These are phyloP conservation scores for Annulohypoxylon moriforme DNA, from an alignment of 495 filamentous ascomycete genomes.

Conservation along the genomic window DNA sequence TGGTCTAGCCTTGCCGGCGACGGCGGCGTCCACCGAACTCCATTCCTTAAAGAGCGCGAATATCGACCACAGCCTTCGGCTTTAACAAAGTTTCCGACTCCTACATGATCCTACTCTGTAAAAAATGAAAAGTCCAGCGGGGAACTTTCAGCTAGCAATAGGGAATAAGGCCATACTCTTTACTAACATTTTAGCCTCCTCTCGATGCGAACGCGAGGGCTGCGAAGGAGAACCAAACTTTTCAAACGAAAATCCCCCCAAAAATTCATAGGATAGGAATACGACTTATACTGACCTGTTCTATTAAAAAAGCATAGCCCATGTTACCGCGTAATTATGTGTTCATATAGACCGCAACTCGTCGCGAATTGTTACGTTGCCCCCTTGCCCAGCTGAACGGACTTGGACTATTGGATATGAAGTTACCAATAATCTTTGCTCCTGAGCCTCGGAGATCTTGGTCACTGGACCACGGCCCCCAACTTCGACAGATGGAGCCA, in stretches of 20 bases:
- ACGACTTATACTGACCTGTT: background rate
- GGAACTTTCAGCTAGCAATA: slow-evolving; percentile 27
- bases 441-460: slow-evolving; percentile 29
- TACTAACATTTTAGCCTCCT: background rate
- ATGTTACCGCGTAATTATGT: background rate
- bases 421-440: slow-evolving; percentile 29
- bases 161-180: slow-evolving; percentile 11
- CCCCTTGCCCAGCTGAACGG: slow-evolving; percentile 42
- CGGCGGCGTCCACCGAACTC: background rate
- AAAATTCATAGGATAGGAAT: slow-evolving; percentile 7
- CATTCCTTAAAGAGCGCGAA: slow-evolving; percentile 3
- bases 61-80: background rate
- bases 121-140: background rate
- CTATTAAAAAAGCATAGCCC: slow-evolving; percentile 15
- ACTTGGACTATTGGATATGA: slow-evolving; percentile 38
- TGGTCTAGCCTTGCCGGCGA: slow-evolving; percentile 9
- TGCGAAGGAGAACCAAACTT: slow-evolving; percentile 27
- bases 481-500: background rate
- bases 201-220: slow-evolving; percentile 3
- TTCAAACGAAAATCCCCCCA: background rate
- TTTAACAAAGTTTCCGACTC: background rate
- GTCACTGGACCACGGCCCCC: slow-evolving; percentile 2
- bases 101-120: background rate
- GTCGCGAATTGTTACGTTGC: slow-evolving; percentile 18
- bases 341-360: background rate